A percentile compares a stretch with the other conserved stretches of the same genome.
Evolutionary conservation across 2,329 filamentous ascomycete species (phyloP).

Genomic region (Scortechinia acanthostroma): DNA sequence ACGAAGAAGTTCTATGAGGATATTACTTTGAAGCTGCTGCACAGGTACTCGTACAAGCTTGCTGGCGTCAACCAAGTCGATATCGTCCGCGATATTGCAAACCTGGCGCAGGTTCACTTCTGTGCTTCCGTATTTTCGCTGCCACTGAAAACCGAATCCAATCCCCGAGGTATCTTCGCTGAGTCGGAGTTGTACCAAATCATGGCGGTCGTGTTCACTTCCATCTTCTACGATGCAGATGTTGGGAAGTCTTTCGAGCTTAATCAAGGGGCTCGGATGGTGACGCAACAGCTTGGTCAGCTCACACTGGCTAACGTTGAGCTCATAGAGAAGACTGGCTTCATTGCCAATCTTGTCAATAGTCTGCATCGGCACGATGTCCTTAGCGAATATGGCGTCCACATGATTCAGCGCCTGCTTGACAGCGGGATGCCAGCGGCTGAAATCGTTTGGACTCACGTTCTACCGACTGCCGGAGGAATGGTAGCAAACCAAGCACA

Average conservation of each 20-base stretch:
- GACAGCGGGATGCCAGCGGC: constrained; percentile 40
- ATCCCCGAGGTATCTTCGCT: constrained; percentile 40
- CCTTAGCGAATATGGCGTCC: constrained; percentile 47
- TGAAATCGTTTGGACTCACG: constrained; percentile 46
- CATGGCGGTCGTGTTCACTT: constrained; percentile 46
- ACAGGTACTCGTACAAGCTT: constrained; percentile 42
- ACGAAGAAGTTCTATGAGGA: constrained; percentile 47
- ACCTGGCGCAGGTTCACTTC: constrained; percentile 44
- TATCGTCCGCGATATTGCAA: constrained; percentile 40
- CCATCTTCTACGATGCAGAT: constrained; percentile 49
- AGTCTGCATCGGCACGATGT: constrained; percentile 33
- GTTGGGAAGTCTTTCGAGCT: constrained; percentile 47
- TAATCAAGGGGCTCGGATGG: constrained; percentile 35
- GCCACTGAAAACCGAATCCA: constrained; percentile 42
- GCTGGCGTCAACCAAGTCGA: constrained; percentile 48
- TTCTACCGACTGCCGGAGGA: constrained; percentile 45
- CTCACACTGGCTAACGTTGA: constrained; percentile 44
- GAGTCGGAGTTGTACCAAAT: constrained; percentile 49
- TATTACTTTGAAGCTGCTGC: constrained; percentile 39
- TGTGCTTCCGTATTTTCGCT: constrained; percentile 43
- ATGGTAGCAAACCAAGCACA: constrained; percentile 52
- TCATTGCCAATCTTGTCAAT: constrained; percentile 34
- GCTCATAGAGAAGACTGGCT: constrained; percentile 29
- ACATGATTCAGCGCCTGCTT: constrained; percentile 45
- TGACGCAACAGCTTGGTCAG: constrained; percentile 41